phyloP scores from a whole-genome alignment of 129 eudicot species.

The Chrysanthemum lavandulifolium region DNA sequence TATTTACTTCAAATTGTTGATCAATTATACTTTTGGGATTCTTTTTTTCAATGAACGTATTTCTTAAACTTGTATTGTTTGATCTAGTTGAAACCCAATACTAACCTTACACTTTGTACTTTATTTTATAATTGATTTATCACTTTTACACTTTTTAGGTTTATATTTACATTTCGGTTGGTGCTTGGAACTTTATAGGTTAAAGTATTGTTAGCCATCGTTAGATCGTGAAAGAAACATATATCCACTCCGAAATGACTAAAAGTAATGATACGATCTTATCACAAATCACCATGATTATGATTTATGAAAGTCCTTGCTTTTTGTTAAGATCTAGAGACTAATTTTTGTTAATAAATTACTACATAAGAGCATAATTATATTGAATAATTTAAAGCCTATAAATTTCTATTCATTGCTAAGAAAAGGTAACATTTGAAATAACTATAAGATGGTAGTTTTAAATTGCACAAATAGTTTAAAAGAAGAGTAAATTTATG shows the following conservation, averaged over 20 bases:
- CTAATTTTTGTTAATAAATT: background rate
- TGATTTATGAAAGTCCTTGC: slow-evolving; percentile 9
- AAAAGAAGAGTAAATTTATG: too few species aligned
- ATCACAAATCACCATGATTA: slow-evolving; percentile 17
- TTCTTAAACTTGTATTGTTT: too few species aligned
- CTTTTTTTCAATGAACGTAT: too few species aligned
- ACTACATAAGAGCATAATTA: background rate
- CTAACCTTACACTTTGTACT: slow-evolving; percentile 30
- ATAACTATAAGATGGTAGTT: too few species aligned
- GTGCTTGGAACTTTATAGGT: slow-evolving; percentile 18
- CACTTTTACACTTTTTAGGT: slow-evolving; percentile 9
- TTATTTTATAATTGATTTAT: slow-evolving; percentile 10
- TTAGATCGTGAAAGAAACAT: slow-evolving; percentile 8
- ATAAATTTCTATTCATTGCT: too few species aligned
- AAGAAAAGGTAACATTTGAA: too few species aligned
- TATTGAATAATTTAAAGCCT: too few species aligned
- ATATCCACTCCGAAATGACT: slow-evolving; percentile 1
- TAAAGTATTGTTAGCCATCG: slow-evolving; percentile 16
- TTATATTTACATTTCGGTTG: slow-evolving; percentile 10
- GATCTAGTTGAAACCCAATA: background rate
- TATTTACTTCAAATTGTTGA: too few species aligned
- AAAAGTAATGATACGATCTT: slow-evolving; percentile 3
- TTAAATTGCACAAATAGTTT: too few species aligned
- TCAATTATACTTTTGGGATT: too few species aligned
- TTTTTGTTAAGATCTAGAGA: background rate